Percentiles rank a stretch among this genome's conserved stretches.
phyloP scores from a whole-genome alignment of 2,329 filamentous ascomycete species.

The Purpureocillium lavendulum region DNA sequence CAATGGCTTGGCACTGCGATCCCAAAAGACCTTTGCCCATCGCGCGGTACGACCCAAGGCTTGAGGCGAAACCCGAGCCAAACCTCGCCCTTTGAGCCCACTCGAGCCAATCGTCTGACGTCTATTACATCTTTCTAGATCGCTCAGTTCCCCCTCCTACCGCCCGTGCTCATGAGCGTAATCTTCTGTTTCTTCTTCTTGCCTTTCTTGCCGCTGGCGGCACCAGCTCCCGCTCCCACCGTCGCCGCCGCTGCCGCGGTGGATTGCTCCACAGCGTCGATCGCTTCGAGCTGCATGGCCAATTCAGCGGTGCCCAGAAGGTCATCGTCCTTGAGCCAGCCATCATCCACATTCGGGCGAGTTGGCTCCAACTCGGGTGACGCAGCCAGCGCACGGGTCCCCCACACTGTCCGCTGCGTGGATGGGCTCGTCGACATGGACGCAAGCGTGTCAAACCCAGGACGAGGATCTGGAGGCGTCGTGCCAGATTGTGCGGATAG shows the following conservation, averaged over 20 bases:
- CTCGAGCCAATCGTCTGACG: neutral
- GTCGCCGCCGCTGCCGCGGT: slow-evolving; percentile 19
- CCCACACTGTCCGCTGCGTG: slow-evolving; percentile 78
- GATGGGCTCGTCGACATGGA: slow-evolving; percentile 76
- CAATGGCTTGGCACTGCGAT: too few relatives aligned
- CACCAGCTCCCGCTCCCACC: too few relatives aligned
- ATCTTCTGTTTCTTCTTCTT: slow-evolving; percentile 65
- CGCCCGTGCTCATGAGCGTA: slow-evolving; percentile 61
- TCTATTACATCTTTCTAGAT: neutral
- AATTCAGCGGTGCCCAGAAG: slow-evolving; percentile 57
- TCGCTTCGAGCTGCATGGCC: slow-evolving; percentile 48
- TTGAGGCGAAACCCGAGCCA: too few relatives aligned
- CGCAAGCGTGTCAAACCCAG: slow-evolving; percentile 60
- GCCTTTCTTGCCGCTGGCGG: slow-evolving; percentile 38
- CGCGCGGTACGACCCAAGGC: too few relatives aligned
- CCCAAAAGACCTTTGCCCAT: too few relatives aligned
- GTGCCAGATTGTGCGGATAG: slow-evolving; percentile 41
- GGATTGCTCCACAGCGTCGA: slow-evolving; percentile 30
- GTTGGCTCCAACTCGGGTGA: slow-evolving; percentile 45
- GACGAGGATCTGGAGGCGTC: slow-evolving; percentile 47
- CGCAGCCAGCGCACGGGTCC: slow-evolving; percentile 61
- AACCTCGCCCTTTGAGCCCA: too few relatives aligned
- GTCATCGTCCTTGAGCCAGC: slow-evolving; percentile 78
- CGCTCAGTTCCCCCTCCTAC: slow-evolving; percentile 35
- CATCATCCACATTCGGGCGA: slow-evolving; percentile 51